Evolutionary conservation across 2,329 filamentous ascomycete species (phyloP), one percentile per base, ranked within the genome.

Genomic region (Zymoseptoria crescenta): DNA sequence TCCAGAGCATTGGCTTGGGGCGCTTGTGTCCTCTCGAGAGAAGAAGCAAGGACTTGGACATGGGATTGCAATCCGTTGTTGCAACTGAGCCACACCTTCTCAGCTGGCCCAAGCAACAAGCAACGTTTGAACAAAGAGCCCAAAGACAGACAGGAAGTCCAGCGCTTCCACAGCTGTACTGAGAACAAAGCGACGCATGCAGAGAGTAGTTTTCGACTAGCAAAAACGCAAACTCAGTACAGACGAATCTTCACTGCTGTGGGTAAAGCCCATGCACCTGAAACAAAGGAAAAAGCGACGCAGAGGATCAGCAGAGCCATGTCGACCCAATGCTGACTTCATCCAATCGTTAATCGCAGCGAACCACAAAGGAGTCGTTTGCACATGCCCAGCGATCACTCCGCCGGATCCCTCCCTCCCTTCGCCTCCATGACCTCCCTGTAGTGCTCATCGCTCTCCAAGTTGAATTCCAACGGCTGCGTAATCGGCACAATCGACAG

Each of bases 401-500:
- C 76, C n/a, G 70, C 62, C 3, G 77, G 76, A 56, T 79, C 76
- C 51, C 76, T 70, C 9, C 76, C 74, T 19, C 69, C 67, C n/a
- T 69, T 69, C 52, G 68, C 70, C 56, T 67, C 65, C 76, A 79
- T 78, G 54, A 73, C 72, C 20, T 64, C 64, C 0, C 77, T 66
- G 60, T 82, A 83, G 1, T 82, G 75, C 9, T 83, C 79, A 50
- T 79, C 74, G 0, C 67, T 74, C 69, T 82, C 76, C 0, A 80
- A 69, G 45, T 79, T 76, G 27, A 83, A 78, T n/a, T 74, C 71
- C 21, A 81, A 64, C 1, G 82, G 81, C 1, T 74, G 73, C 0
- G 84, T 86, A 41, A 86, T 77, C 0, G 83, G 83, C 0, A 74
- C 68, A 4, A 86, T 77, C 0, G 77, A 49, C n/a, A 58, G 50